Evolutionary conservation across 768 basidiomycete genomes (phyloP).

Genomic region (Leccinum broughii): DNA sequence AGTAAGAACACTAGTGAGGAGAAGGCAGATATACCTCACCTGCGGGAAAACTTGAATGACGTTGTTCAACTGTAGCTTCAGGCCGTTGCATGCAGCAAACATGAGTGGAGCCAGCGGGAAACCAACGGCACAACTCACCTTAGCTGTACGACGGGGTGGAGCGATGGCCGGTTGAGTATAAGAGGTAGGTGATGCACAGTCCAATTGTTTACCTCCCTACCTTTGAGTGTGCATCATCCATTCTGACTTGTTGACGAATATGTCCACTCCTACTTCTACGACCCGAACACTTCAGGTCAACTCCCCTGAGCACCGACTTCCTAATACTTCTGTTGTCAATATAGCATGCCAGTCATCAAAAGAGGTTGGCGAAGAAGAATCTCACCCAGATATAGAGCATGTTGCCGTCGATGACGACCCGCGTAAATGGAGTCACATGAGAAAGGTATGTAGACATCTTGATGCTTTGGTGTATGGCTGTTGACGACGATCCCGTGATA

Average conservation of each 20-base stretch:
- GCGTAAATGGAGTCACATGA: conserved; percentile 52
- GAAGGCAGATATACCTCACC: conserved; percentile 20
- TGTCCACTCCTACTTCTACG: conserved; percentile 11
- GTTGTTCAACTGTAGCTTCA: not conserved
- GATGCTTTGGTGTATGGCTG: not conserved
- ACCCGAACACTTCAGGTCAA: not conserved
- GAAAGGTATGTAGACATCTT: conserved; percentile 46
- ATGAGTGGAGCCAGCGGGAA: not conserved
- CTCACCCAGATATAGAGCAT: conserved; percentile 36
- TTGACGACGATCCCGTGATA: conserved; percentile 6
- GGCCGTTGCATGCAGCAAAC: conserved; percentile 3
- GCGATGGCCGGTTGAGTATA: conserved; percentile 20
- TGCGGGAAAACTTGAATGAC: conserved; percentile 13
- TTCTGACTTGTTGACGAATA: conserved; percentile 8
- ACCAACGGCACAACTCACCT: not conserved
- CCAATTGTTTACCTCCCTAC: not conserved
- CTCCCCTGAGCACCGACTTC: conserved; percentile 1
- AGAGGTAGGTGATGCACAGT: conserved; percentile 13
- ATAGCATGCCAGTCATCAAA: conserved; percentile 3
- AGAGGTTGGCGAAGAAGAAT: conserved; percentile 7
- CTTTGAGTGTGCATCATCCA: conserved; percentile 9
- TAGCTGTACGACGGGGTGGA: not conserved
- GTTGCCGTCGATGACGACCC: conserved; percentile 57
- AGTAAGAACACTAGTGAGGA: conserved; percentile 5
- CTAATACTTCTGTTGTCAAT: conserved; percentile 3